These are phyloP conservation scores for Adansonia rubrostipa DNA, from an alignment of 441 rosid genomes.

Conservation along the genomic window DNA sequence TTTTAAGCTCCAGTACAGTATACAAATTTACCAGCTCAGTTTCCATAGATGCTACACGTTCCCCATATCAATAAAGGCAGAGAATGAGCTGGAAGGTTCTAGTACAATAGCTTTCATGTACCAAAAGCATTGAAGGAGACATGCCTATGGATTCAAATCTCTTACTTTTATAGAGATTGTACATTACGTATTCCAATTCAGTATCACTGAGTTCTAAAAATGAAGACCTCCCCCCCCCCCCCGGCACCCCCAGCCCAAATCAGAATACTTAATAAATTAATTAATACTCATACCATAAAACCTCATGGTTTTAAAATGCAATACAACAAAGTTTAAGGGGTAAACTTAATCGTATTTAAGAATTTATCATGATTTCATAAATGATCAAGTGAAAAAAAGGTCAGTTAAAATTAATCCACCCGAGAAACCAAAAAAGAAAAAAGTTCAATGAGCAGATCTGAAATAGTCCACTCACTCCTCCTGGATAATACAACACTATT, in stretches of 20 bases:
- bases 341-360: not conserved
- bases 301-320: not conserved
- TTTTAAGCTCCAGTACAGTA: not conserved
- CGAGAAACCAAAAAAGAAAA: not conserved
- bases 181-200: not conserved
- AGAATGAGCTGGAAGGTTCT: not conserved
- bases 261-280: not conserved
- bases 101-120: not conserved
- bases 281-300: not conserved
- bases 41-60: not conserved
- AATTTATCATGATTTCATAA: not conserved
- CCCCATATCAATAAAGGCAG: not conserved
- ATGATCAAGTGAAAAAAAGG: not conserved
- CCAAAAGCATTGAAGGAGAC: not conserved
- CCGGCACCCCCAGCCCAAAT: not conserved
- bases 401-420: not conserved
- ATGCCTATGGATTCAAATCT: slow-evolving; percentile 7
- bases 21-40: not conserved
- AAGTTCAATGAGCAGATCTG: slow-evolving; percentile 11
- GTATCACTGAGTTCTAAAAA: not conserved
- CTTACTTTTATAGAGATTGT: no score
- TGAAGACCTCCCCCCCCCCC: not conserved
- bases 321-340: not conserved
- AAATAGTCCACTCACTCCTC: slow-evolving; percentile 8
- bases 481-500: not conserved